A percentile compares a stretch with the other conserved stretches of the same genome.
These are phyloP conservation scores for Didymella sp. DNA, from an alignment of 2,329 filamentous ascomycete genomes.

Conservation along the genomic window DNA sequence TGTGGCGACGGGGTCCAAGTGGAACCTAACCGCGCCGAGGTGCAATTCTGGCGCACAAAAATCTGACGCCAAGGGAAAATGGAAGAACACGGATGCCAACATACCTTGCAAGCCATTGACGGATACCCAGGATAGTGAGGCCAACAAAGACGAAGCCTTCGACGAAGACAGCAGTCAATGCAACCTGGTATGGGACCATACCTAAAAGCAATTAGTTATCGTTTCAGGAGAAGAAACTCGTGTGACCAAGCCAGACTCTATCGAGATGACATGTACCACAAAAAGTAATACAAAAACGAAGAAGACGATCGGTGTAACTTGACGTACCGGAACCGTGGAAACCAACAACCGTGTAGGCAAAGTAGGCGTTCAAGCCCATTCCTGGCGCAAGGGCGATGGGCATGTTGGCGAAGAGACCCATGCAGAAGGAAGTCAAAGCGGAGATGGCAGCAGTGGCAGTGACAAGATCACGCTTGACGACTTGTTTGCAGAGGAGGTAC, in stretches of 20 bases:
- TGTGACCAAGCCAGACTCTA: conserved; percentile 6
- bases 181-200: conserved; percentile 74
- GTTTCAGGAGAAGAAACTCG: conserved; percentile 14
- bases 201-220: conserved; percentile 34
- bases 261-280: conserved; percentile 22
- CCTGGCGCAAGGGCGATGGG: conserved; percentile 76
- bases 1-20: conserved; percentile 17
- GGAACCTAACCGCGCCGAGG: conserved; percentile 20
- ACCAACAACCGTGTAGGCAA: conserved; percentile 82
- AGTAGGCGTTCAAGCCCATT: conserved; percentile 88
- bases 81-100: conserved; percentile 13
- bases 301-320: conserved; percentile 12
- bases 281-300: conserved; percentile 28
- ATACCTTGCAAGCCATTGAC: conserved; percentile 67
- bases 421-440: conserved; percentile 78
- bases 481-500: conserved; percentile 68
- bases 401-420: conserved; percentile 84
- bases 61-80: conserved; percentile 16
- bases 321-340: conserved; percentile 70
- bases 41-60: conserved; percentile 18
- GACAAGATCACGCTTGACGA: conserved; percentile 77
- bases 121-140: conserved; percentile 74
- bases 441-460: conserved; percentile 86
- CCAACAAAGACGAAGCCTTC: conserved; percentile 86
- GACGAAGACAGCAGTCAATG: conserved; percentile 85